Evolutionary conservation across 2,329 filamentous ascomycete species (phyloP), one percentile per base, ranked within the genome.

Genomic region (Cytospora schulzeri): DNA sequence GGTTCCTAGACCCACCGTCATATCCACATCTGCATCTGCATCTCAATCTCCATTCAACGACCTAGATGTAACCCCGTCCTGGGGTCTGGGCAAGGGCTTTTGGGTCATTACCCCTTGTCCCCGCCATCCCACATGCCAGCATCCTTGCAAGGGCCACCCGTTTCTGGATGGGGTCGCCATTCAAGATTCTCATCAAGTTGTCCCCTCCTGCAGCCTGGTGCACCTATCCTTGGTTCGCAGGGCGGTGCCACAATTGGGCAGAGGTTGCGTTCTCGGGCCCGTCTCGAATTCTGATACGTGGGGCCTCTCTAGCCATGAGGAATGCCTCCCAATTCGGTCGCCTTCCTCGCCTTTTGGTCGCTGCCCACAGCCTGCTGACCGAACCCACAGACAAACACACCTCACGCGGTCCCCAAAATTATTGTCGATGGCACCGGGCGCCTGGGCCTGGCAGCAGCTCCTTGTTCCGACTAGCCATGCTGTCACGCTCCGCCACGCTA

Each of bases 261-360:
- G 29, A 57, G 62, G 56, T 58, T 59, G 57, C 55, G n/a, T 55
- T 59, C 55, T 58, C 60, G 51, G 63, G 65, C 59, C 59, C 54
- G 59, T 65, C 62, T 64, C 60, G 60, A 64, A 48, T 63, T 62
- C 62, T 67, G 65, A 67, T 67, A 67, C 65, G 65, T 63, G 57
- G 53, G 65, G 45, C 56, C 60, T 45, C 50, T 26, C 52, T 56
- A 57, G 62, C 57, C 57, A 31, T 35, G 51, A 64, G 61, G 57
- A 48, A 56, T 60, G 56, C 64, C 28, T 55, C 56, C 51, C 41
- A 61, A 52, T 55, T 57, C 33, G 48, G 52, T 53, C 41, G 53
- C 29, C 15, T 58, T 50, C 52, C 26, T 60, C 57, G 57, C 62
- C 62, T 48, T 53, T 48, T 45, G 56, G 38, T 35, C 19, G 53